phyloP scores from a whole-genome alignment of 2,329 filamentous ascomycete species.

The Alternaria angustiovoidea region DNA sequence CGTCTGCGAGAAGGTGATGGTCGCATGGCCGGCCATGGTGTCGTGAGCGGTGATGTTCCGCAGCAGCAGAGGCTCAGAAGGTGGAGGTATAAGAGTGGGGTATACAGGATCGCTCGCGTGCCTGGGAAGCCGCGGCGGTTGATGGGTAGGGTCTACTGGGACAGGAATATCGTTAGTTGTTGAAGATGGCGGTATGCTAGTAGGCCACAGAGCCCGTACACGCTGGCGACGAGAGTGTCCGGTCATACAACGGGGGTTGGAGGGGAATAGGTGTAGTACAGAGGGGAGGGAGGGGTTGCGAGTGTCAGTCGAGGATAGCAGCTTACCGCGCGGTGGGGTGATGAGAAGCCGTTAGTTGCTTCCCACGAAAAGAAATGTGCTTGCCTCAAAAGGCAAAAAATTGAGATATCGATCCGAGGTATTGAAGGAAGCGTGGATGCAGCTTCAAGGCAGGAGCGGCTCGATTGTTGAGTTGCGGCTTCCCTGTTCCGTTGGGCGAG shows the following conservation, averaged over 20 bases:
- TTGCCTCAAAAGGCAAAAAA: not conserved
- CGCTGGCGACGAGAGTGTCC: constrained; percentile 26
- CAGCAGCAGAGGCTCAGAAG: not conserved
- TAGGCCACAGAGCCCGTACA: constrained; percentile 25
- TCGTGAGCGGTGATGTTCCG: constrained; percentile 2
- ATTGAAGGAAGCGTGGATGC: constrained; percentile 10
- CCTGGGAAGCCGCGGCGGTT: constrained; percentile 20
- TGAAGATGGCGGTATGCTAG: constrained; percentile 27
- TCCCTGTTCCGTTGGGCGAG: constrained; percentile 19
- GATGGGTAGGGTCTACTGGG: constrained; percentile 21
- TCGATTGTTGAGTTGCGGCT: constrained; percentile 17
- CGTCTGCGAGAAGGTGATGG: constrained; percentile 67
- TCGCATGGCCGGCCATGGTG: constrained; percentile 51
- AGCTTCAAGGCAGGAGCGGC: constrained; percentile 11
- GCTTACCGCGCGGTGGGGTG: constrained; percentile 12
- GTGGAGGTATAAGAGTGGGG: constrained; percentile 5
- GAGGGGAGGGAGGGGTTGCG: constrained; percentile 24
- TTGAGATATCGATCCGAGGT: not conserved
- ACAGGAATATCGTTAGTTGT: constrained; percentile 40
- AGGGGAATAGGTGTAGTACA: constrained; percentile 25
- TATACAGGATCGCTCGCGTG: constrained; percentile 23
- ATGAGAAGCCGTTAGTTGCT: constrained; percentile 10
- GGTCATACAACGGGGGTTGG: constrained; percentile 25
- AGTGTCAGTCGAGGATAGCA: constrained; percentile 13
- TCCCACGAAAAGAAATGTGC: not conserved